Evolutionary conservation across 2,329 filamentous ascomycete genomes (phyloP), one percentile per base, ranked within the genome.

Genomic region (Aspergillus tamarii): DNA sequence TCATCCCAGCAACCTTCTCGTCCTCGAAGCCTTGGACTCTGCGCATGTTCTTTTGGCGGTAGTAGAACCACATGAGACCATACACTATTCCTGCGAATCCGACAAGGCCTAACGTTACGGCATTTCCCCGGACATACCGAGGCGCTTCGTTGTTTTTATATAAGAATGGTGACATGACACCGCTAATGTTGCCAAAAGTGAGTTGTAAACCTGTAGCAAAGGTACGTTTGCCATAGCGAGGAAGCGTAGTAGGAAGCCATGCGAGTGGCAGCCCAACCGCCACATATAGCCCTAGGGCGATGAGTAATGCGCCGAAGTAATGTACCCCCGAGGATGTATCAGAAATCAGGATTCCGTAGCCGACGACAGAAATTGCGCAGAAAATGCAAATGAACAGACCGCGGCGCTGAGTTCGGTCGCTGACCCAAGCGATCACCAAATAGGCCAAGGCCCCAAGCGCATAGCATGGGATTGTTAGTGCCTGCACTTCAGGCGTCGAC

Each of bases 401-500:
- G 46, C 91, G 86, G 62, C 81, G 84, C 76, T 92, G 90, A 66
- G 84, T 81, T 60, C 84, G 83, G 73, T 94, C 91, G 5, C 89
- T 92, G 52, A 91, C 76, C 70, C 84, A 86, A 0, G 91, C 91
- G 2, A 87, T 82, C 10, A 82, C 66, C 74, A 94, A 85, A 74
- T 93, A 94, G 0, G 85, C 86, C 7, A 89, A 82, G 0, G 91
- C 91, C 4, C 91, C 91, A 5, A 93, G 75, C 6, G 87, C 87
- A 74, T 94, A 94, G 76, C 90, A 92, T 0, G 91, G 91, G 54
- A 94, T 90, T 0, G 91, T 94, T 39, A 94, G 84, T 36, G 91
- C 86, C 75, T 94, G 91, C 7, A 92, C 86, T 71, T 91, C 83
- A 0, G 90, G 85, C 0, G 82, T 81, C 0, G 86, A 83, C 82